These are phyloP conservation scores for Lanmaoa rubissima DNA, from an alignment of 768 basidiomycete species.

Conservation along the genomic window DNA sequence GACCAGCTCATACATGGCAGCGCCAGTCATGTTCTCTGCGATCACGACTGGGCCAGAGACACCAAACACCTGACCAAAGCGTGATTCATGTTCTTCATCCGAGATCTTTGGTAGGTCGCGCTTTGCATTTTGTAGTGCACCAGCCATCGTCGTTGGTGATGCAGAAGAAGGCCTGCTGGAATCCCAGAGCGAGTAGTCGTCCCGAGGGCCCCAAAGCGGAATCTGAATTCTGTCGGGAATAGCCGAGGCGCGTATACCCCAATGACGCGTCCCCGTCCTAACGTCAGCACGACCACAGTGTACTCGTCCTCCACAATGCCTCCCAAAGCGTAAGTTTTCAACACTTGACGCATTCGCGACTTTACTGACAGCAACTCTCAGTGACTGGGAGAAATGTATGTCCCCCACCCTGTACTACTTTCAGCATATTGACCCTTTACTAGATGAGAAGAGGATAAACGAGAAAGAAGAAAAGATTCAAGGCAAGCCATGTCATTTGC, in stretches of 20 bases:
- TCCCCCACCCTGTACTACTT: conserved; percentile 12
- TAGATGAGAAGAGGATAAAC: conserved; percentile 84
- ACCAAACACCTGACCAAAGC: conserved; percentile 86
- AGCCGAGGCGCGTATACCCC: conserved; percentile 27
- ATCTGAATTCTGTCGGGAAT: conserved; percentile 23
- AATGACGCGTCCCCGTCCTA: conserved; percentile 37
- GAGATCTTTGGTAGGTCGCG: conserved; percentile 81
- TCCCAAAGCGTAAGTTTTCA: conserved; percentile 84
- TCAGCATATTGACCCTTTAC: conserved; percentile 5
- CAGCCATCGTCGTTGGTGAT: conserved; percentile 63
- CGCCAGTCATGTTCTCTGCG: conserved; percentile 91
- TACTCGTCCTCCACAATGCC: conserved; percentile 59
- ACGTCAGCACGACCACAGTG: conserved; percentile 20
- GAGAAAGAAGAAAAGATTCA: conserved; percentile 93
- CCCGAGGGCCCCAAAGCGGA: conserved; percentile 36
- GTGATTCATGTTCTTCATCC: conserved; percentile 87
- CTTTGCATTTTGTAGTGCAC: conserved; percentile 89
- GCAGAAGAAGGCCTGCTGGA: not conserved
- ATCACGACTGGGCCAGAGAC: conserved; percentile 99
- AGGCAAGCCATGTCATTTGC: conserved; percentile 44
- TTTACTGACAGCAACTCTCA: conserved; percentile 34
- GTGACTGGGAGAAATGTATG: conserved; percentile 99
- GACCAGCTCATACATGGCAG: conserved; percentile 97
- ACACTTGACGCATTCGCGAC: not conserved
- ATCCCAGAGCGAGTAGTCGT: not conserved